Conservation (phyloP, 2,329 filamentous ascomycete genomes). For the Mycosphaerella arachidis region DNA sequence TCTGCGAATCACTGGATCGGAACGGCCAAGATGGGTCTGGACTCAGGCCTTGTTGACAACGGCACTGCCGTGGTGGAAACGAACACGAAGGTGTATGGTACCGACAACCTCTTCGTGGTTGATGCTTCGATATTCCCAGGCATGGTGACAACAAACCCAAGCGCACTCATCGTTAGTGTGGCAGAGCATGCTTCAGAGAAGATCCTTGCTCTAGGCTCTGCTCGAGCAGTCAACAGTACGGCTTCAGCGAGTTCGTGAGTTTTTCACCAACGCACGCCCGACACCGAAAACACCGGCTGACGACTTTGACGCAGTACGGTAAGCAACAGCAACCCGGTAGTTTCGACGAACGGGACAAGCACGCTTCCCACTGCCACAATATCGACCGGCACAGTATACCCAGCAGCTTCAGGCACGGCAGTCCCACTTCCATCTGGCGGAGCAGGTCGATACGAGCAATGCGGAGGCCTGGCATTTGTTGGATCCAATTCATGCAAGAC, state of each 20-base stretch:
- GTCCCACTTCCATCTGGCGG: background rate
- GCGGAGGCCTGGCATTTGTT: constrained; percentile 9
- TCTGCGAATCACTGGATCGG: constrained; percentile 47
- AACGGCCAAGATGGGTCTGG: constrained; percentile 38
- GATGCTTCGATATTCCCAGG: constrained; percentile 67
- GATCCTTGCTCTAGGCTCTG: constrained; percentile 41
- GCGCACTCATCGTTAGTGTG: constrained; percentile 59
- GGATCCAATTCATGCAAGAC: constrained; percentile 5
- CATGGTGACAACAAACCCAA: constrained; percentile 64
- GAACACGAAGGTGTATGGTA: constrained; percentile 53
- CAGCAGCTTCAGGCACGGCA: background rate
- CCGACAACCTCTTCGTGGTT: constrained; percentile 64
- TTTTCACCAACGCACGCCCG: background rate
- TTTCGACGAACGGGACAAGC: background rate
- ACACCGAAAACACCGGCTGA: background rate
- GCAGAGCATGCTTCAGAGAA: constrained; percentile 57
- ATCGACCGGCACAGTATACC: constrained; percentile 1
- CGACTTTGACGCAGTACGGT: background rate
- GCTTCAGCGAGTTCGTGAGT: background rate
- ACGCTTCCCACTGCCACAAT: background rate
- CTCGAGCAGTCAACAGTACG: background rate
- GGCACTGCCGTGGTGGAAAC: constrained; percentile 47
- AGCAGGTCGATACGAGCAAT: constrained; percentile 9
- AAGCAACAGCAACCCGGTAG: background rate
- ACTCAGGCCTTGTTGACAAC: constrained; percentile 40